Evolutionary conservation across 2,329 filamentous ascomycete species (phyloP), one percentile per base, ranked within the genome.

Genomic region (Aspergillus eucalypticola): DNA sequence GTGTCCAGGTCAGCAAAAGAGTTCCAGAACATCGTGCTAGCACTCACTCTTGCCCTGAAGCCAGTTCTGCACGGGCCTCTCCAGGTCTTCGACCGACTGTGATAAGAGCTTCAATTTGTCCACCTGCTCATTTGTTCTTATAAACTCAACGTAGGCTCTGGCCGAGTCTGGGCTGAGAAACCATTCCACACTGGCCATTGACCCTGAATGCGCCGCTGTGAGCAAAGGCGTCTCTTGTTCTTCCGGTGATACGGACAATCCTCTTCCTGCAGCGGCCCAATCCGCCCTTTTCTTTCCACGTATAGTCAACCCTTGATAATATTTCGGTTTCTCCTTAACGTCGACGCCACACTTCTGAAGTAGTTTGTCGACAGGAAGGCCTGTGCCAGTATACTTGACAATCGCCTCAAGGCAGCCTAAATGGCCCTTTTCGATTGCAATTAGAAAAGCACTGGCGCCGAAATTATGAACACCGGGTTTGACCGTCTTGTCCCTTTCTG

Each of bases 291-390:
- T 93, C 73, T 86, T 87, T 2, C 91, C 90, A 64, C 90, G 87
- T 1, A 96, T 88, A 1, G 86, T 88, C 29, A 94, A 75, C 0
- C 91, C 91, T 73, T 90, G 89, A 70, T 96, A 96, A 72, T 86
- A 90, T 17, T 83, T 83, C 1, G 90, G 86, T 72, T 88, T 90
- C 64, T 85, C 79, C 56, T 85, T 81, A 52, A 88, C 73, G 67
- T 88, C 82, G 1, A 89, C 75, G 2, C 89, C 89, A 58, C 82
- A 88, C 59, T 84, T 84, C 74, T 88, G 84, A 46, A 90, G 83
- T 5, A 95, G 76, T 17, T 85, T 78, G 51, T 89, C 84, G 0
- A 93, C 76, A 0, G 90, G 88, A 60, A 94, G 83, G 1, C 89
- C 89, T 3, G 85, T 86, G 1, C 90, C 90, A 6, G 84, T 86